A percentile compares a stretch with the other conserved stretches of the same genome.
Evolutionary conservation across 2,329 filamentous ascomycete species (phyloP).

Genomic region (Phaeosphaeria sp.): DNA sequence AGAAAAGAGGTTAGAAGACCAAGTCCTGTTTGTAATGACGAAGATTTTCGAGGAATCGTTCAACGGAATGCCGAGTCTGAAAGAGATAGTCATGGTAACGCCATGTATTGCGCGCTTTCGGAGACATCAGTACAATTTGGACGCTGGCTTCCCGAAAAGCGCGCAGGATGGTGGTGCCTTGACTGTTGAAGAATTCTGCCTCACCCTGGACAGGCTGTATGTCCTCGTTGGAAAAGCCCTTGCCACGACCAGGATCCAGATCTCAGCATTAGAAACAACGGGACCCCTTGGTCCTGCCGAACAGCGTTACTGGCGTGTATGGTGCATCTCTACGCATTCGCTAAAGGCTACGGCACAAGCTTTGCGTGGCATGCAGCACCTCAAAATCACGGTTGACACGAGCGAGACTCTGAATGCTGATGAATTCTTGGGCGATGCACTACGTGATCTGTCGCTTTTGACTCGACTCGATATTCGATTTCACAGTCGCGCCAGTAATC

Average conservation of each 20-base stretch:
- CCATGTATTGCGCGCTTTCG: slow-evolving; percentile 5
- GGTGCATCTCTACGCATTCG: background rate
- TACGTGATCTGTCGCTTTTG: background rate
- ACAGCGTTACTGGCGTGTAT: background rate
- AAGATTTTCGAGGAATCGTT: background rate
- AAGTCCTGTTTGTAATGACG: background rate
- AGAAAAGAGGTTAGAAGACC: background rate
- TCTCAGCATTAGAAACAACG: background rate
- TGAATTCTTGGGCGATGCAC: background rate
- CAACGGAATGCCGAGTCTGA: background rate
- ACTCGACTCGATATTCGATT: background rate
- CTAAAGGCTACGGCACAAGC: background rate
- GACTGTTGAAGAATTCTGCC: background rate
- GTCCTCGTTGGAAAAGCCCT: background rate
- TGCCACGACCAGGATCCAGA: background rate
- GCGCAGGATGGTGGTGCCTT: background rate
- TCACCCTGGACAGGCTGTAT: background rate
- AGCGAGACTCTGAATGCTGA: background rate
- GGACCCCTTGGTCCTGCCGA: background rate
- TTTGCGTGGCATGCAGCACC: background rate
- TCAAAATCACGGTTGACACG: background rate
- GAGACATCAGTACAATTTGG: background rate
- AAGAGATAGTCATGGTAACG: slow-evolving; percentile 4
- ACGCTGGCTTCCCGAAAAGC: background rate
- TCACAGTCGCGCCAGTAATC: background rate